These are phyloP conservation scores for Fremontodendron californicum DNA, from an alignment of 345 rosid genomes.

Conservation along the genomic window DNA sequence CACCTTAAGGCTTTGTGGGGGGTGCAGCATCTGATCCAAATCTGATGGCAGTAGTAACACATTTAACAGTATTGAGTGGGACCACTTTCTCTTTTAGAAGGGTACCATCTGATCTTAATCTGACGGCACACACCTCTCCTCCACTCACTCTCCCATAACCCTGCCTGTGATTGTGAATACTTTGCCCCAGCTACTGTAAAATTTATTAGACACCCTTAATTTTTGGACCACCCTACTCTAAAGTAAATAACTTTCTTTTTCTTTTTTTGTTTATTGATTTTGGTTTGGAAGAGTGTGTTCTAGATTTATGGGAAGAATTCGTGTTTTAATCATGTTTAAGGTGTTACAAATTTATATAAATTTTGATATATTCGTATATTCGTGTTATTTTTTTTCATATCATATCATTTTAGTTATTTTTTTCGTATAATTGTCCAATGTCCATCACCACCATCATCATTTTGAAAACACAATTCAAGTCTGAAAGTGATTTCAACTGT, in stretches of 20 bases:
- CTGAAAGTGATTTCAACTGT: not conserved
- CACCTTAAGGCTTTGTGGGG: slow-evolving; percentile 21
- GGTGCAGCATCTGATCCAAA: slow-evolving; percentile 11
- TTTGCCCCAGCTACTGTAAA: slow-evolving; percentile 3
- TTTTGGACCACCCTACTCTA: slow-evolving; percentile 24
- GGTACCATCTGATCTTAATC: slow-evolving; percentile 23
- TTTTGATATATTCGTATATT: too few relatives aligned
- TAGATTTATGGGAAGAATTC: too few relatives aligned
- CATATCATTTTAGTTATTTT: too few relatives aligned
- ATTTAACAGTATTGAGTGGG: not conserved
- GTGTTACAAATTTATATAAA: too few relatives aligned
- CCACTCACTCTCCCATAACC: not conserved
- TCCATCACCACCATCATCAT: too few relatives aligned
- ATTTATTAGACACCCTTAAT: not conserved
- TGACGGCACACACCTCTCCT: not conserved
- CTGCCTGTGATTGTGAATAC: not conserved
- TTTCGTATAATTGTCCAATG: too few relatives aligned
- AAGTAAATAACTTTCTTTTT: not conserved
- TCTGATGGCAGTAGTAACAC: slow-evolving; percentile 3
- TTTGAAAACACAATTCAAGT: too few relatives aligned
- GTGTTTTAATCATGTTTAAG: too few relatives aligned
- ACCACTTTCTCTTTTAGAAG: slow-evolving; percentile 14
- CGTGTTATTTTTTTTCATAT: too few relatives aligned
- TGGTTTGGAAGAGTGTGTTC: too few relatives aligned
- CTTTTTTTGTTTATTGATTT: not conserved